Conservation (phyloP, 345 rosid species). For the Salix udensis region DNA sequence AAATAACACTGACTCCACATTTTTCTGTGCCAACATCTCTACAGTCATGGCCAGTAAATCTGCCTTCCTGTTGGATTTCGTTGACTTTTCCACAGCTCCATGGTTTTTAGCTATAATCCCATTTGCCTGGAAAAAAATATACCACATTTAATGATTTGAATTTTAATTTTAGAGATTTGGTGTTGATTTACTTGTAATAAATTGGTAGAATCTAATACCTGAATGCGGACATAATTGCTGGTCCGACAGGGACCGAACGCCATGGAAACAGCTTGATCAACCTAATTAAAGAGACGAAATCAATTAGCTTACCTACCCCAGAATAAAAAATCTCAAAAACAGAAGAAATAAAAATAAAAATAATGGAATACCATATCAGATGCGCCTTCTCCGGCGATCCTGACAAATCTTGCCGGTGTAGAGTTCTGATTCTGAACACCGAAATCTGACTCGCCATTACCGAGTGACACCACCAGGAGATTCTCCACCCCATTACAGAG, state of each 20-base stretch:
- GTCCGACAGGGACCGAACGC: slow-evolving; percentile 62
- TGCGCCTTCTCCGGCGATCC: slow-evolving; percentile 62
- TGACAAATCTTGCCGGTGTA: slow-evolving; percentile 27
- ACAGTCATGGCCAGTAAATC: slow-evolving; percentile 20
- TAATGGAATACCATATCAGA: slow-evolving; percentile 44
- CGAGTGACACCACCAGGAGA: slow-evolving; percentile 71
- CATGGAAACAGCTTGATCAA: slow-evolving; percentile 91
- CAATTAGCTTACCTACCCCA: slow-evolving; percentile 13
- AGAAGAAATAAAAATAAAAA: not conserved
- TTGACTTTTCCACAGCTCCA: not conserved
- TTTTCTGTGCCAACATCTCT: slow-evolving; percentile 35
- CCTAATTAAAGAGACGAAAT: slow-evolving; percentile 33
- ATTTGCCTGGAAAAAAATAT: slow-evolving; percentile 22
- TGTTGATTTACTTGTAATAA: not conserved
- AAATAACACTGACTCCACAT: slow-evolving; percentile 44
- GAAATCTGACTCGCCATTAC: slow-evolving; percentile 62
- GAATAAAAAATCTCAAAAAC: not conserved
- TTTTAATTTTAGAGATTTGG: not conserved
- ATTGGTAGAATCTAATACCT: slow-evolving; percentile 36
- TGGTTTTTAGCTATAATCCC: slow-evolving; percentile 11
- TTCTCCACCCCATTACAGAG: slow-evolving; percentile 67
- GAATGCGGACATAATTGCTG: slow-evolving; percentile 70
- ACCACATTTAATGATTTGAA: not conserved
- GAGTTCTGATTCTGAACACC: slow-evolving; percentile 15
- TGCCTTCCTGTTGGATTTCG: not conserved